Percentiles rank a stretch among this genome's conserved stretches.
phyloP scores from a whole-genome alignment of 306 rosid species.

The Vigna unguiculata region DNA sequence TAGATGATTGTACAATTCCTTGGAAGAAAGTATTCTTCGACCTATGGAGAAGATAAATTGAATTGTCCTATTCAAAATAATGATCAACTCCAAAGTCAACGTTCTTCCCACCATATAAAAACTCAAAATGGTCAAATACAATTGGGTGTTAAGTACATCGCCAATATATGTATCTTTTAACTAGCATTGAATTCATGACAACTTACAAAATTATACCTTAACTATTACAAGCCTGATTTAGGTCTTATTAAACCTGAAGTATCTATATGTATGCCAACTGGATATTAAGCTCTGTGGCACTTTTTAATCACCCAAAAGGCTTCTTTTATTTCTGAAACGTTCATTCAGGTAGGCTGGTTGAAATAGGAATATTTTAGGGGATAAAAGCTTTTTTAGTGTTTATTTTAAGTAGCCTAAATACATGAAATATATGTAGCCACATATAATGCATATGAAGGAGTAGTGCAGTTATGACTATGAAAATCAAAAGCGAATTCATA shows the following conservation, averaged over 20 bases:
- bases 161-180: background rate
- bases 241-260: background rate
- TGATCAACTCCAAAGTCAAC: background rate
- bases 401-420: background rate
- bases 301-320: background rate
- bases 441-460: background rate
- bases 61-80: background rate
- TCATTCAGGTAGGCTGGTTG: background rate
- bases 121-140: background rate
- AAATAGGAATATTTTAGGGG: background rate
- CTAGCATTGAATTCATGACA: background rate
- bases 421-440: background rate
- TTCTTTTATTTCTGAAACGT: background rate
- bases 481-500: too few relatives aligned
- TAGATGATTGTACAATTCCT: background rate
- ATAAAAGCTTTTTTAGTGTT: background rate
- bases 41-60: background rate
- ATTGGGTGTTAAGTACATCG: background rate
- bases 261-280: background rate
- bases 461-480: background rate
- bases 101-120: background rate
- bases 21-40: background rate
- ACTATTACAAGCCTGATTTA: background rate
- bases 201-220: background rate
- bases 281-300: too few relatives aligned